phyloP scores from a whole-genome alignment of 768 basidiomycete species.

The Amanita pallidorosea region DNA sequence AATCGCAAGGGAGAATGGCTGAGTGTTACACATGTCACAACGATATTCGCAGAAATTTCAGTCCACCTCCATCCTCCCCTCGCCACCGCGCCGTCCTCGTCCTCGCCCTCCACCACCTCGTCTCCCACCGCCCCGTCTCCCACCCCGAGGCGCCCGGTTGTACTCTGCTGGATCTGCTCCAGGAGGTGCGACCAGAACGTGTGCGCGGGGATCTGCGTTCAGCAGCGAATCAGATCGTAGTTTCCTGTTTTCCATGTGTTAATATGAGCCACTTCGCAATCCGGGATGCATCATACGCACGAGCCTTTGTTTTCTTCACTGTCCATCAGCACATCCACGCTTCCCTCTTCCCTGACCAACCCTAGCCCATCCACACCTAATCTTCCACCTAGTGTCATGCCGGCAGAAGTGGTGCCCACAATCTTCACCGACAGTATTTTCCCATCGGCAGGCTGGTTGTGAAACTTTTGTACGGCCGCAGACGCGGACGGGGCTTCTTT shows the following conservation, averaged over 20 bases:
- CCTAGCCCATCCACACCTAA: constrained; percentile 48
- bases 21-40: neutral
- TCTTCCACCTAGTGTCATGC: constrained; percentile 44
- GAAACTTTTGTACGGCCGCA: constrained; percentile 61
- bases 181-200: constrained; percentile 58
- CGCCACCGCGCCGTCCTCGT: constrained; percentile 24
- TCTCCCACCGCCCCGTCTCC: constrained; percentile 27
- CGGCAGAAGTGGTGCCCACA: constrained; percentile 41
- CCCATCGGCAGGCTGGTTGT: constrained; percentile 78
- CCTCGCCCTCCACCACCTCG: constrained; percentile 23
- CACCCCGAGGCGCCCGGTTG: constrained; percentile 20
- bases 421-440: constrained; percentile 56
- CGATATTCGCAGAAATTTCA: constrained; percentile 13
- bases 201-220: constrained; percentile 50
- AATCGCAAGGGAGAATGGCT: too few species aligned
- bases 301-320: constrained; percentile 34
- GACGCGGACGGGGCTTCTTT: constrained; percentile 51
- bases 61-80: constrained; percentile 44
- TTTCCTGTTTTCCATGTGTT: constrained; percentile 40
- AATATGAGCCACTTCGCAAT: neutral
- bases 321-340: constrained; percentile 54
- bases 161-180: constrained; percentile 50
- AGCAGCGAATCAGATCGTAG: constrained; percentile 76
- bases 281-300: constrained; percentile 28
- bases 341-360: constrained; percentile 40